Percentiles rank a stretch among this genome's conserved stretches.
These are phyloP conservation scores for Gymnopilus dilepis DNA, from an alignment of 768 basidiomycete species.

Conservation along the genomic window DNA sequence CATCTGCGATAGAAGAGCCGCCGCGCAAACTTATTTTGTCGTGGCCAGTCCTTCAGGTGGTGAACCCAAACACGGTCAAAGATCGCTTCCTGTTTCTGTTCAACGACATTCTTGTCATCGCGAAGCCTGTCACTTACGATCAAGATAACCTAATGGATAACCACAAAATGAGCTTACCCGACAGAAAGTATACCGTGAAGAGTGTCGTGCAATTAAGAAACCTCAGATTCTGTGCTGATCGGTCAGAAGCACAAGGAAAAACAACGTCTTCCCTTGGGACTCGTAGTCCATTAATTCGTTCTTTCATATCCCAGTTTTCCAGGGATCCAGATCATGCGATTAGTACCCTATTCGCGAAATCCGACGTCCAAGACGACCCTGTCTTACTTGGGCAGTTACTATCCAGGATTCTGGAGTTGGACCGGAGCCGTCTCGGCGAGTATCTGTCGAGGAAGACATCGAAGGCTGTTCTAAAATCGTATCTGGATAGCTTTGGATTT, in stretches of 20 bases:
- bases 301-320: constrained; percentile 81
- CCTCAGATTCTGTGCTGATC: constrained; percentile 71
- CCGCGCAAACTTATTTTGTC: constrained; percentile 86
- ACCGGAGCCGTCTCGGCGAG: constrained; percentile 81
- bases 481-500: constrained; percentile 89
- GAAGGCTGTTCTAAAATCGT: constrained; percentile 79
- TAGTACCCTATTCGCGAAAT: constrained; percentile 66
- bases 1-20: constrained; percentile 78
- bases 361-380: constrained; percentile 67
- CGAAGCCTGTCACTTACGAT: constrained; percentile 84
- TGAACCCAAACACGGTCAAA: constrained; percentile 92
- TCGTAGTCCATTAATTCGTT: constrained; percentile 67
- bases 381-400: constrained; percentile 74
- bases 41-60: constrained; percentile 90
- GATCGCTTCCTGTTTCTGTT: constrained; percentile 98
- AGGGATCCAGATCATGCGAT: constrained; percentile 85
- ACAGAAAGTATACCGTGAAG: constrained; percentile 87
- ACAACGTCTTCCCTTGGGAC: constrained; percentile 39
- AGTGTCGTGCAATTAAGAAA: constrained; percentile 82
- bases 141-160: constrained; percentile 65
- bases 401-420: constrained; percentile 85
- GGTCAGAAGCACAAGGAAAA: constrained; percentile 62
- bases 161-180: constrained; percentile 59
- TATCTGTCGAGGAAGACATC: constrained; percentile 80
- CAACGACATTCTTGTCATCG: constrained; percentile 90